phyloP scores from a whole-genome alignment of 2,329 filamentous ascomycete genomes.

The Fusarium nurragi region DNA sequence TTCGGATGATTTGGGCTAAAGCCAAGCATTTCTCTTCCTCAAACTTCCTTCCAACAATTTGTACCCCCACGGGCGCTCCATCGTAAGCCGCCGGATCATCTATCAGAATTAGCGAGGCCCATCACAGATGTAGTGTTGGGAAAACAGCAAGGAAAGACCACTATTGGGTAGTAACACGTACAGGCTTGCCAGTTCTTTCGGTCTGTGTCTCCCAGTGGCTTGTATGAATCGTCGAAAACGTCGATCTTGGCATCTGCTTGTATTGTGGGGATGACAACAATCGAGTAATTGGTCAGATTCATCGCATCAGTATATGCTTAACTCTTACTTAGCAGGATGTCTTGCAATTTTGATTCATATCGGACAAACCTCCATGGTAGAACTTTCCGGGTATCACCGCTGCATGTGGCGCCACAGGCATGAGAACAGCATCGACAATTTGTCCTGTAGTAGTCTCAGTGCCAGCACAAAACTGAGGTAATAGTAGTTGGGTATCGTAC shows the following conservation, averaged over 20 bases:
- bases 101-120: not conserved
- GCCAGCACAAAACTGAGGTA: not conserved
- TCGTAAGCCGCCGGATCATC: conserved; percentile 18
- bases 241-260: conserved; percentile 62
- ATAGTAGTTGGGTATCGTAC: conserved; percentile 46
- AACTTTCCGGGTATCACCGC: conserved; percentile 59
- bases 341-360: accelerated
- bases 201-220: conserved; percentile 55
- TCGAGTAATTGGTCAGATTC: conserved; percentile 67
- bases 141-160: accelerated
- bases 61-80: conserved; percentile 24
- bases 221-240: conserved; percentile 49
- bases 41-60: conserved; percentile 25
- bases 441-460: conserved; percentile 45
- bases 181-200: conserved; percentile 57
- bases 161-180: conserved; percentile 44
- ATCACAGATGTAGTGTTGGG: accelerated
- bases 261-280: conserved; percentile 64
- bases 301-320: conserved; percentile 51
- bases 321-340: accelerated
- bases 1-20: not conserved
- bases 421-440: conserved; percentile 65
- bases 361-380: conserved; percentile 43
- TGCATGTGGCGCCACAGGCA: conserved; percentile 60
- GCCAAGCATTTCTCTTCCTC: conserved; percentile 34